Percentiles rank a stretch among this genome's conserved stretches.
Conservation (phyloP, 352 stramenopile species). For the Paralagenidium karlingii region DNA sequence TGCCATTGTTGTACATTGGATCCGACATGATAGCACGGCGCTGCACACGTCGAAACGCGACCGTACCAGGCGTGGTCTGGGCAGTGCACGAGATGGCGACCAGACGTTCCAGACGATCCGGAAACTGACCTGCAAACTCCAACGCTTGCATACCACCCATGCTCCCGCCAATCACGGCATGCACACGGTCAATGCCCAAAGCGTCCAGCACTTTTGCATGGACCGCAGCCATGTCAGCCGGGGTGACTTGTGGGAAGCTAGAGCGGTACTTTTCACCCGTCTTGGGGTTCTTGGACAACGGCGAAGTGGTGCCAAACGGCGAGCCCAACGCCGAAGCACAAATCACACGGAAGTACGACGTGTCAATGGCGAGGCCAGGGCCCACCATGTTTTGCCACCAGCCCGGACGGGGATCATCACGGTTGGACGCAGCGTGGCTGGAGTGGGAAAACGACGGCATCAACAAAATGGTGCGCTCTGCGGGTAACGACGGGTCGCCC, state of each 20-base stretch:
- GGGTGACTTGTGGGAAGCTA: slow-evolving; percentile 74
- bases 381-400: slow-evolving; percentile 87
- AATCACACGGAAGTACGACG: slow-evolving; percentile 81
- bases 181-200: slow-evolving; percentile 53
- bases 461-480: slow-evolving; percentile 66
- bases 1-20: slow-evolving; percentile 61
- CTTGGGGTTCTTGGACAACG: slow-evolving; percentile 35
- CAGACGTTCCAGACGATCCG: slow-evolving; percentile 51
- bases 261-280: slow-evolving; percentile 52
- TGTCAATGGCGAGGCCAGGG: slow-evolving; percentile 77
- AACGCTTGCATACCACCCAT: slow-evolving; percentile 81
- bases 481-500: slow-evolving; percentile 54
- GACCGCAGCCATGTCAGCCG: slow-evolving; percentile 66
- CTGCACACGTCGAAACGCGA: slow-evolving; percentile 75
- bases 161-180: slow-evolving; percentile 76
- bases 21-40: slow-evolving; percentile 72
- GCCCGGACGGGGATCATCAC: slow-evolving; percentile 56
- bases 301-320: slow-evolving; percentile 74
- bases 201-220: slow-evolving; percentile 73
- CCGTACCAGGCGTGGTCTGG: slow-evolving; percentile 77
- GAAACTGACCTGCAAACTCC: slow-evolving; percentile 76
- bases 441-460: slow-evolving; percentile 82
- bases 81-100: slow-evolving; percentile 74
- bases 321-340: slow-evolving; percentile 74
- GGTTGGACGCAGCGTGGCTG: slow-evolving; percentile 72